These are phyloP conservation scores for Populus euphratica DNA, from an alignment of 345 rosid species.

Conservation along the genomic window DNA sequence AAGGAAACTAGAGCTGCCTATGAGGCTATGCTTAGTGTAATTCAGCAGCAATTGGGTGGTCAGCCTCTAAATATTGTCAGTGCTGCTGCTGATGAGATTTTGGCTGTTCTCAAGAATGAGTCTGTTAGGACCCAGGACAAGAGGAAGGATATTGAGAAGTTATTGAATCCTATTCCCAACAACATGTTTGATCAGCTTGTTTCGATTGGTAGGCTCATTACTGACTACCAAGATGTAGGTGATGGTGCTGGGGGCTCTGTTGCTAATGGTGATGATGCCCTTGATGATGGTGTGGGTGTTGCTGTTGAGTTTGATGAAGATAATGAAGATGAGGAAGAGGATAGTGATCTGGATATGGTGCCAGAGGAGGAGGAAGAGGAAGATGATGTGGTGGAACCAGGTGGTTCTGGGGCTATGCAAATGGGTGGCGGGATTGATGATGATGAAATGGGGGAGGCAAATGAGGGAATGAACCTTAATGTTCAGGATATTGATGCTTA, in stretches of 20 bases:
- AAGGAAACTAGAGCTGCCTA: conserved; percentile 87
- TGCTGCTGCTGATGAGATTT: conserved; percentile 89
- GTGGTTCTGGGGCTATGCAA: conserved; percentile 66
- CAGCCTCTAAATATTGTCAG: conserved; percentile 71
- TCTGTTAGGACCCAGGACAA: conserved; percentile 55
- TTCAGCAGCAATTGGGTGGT: conserved; percentile 88
- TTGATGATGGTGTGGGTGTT: conserved; percentile 84
- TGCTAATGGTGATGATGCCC: conserved; percentile 63
- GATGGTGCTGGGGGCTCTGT: conserved; percentile 41
- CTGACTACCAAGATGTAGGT: conserved; percentile 68
- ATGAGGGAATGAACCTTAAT: conserved; percentile 65
- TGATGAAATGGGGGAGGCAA: conserved; percentile 56
- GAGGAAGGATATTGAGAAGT: conserved; percentile 79
- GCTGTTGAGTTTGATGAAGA: conserved; percentile 87
- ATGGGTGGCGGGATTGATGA: conserved; percentile 80
- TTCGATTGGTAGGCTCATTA: conserved; percentile 67
- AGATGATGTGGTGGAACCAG: conserved; percentile 56
- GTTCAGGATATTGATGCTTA: conserved; percentile 96
- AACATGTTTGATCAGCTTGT: conserved; percentile 70
- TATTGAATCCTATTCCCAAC: conserved; percentile 49
- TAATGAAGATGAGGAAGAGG: conserved; percentile 84
- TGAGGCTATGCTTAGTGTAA: conserved; percentile 78
- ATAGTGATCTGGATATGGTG: conserved; percentile 82
- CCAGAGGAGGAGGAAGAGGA: conserved; percentile 81
- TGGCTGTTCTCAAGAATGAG: conserved; percentile 87